phyloP scores from a whole-genome alignment of 306 rosid species.

The Dalbergia cochinchinensis region DNA sequence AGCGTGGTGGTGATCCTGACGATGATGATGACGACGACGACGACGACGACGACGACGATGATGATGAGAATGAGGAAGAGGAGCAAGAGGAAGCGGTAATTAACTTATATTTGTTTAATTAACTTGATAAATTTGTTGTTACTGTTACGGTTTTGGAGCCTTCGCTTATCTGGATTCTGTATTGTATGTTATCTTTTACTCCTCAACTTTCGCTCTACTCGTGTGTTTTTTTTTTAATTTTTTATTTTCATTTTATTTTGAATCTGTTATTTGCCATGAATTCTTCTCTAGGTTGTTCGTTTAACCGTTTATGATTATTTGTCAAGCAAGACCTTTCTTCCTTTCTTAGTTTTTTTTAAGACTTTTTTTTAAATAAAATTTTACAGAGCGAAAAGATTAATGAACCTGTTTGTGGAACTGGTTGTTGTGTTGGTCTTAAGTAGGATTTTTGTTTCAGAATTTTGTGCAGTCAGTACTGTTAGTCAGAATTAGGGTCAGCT shows the following conservation, averaged over 20 bases:
- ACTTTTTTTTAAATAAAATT: too few species aligned
- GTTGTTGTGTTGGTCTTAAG: neutral
- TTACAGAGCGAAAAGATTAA: too few species aligned
- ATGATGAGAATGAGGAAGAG: constrained; percentile 12
- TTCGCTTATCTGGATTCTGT: constrained; percentile 3
- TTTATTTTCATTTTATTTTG: neutral
- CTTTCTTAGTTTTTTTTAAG: too few species aligned
- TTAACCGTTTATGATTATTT: too few species aligned
- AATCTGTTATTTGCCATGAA: neutral
- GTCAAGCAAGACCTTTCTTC: too few species aligned
- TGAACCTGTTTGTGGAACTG: neutral
- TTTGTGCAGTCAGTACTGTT: constrained; percentile 3
- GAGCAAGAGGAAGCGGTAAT: constrained; percentile 54
- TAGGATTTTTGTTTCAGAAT: constrained; percentile 3
- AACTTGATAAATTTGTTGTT: constrained; percentile 28
- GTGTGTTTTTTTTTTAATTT: neutral
- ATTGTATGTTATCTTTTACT: constrained; percentile 1
- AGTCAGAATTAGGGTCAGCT: neutral
- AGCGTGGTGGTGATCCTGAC: constrained; percentile 45
- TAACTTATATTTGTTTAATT: constrained; percentile 13
- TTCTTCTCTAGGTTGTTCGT: too few species aligned
- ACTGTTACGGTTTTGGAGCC: neutral
- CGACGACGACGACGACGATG: constrained; percentile 31
- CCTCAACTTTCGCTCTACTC: neutral
- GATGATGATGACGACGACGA: constrained; percentile 41